These are phyloP conservation scores for Pichia sp. DNA, from an alignment of 1,139 yeast species.

Conservation along the genomic window DNA sequence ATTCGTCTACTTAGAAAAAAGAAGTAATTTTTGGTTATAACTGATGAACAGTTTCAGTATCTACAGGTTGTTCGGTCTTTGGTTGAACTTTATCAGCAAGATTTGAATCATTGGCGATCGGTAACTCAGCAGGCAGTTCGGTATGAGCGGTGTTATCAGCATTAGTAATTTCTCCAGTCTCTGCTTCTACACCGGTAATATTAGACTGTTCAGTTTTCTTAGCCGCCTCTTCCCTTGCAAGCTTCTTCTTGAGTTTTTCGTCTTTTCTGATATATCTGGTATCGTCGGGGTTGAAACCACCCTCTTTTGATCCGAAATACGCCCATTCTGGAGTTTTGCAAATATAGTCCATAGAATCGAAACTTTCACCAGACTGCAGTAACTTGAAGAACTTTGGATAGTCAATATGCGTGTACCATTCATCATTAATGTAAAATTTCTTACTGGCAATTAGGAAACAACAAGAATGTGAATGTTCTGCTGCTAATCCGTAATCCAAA, in stretches of 20 bases:
- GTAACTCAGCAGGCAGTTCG: no score
- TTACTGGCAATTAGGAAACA: conserved; percentile 78
- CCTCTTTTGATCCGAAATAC: conserved; percentile 73
- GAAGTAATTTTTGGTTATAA: no score
- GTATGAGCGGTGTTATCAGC: no score
- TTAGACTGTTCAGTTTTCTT: neutral
- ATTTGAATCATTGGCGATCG: no score
- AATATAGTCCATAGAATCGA: conserved; percentile 74
- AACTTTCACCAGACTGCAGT: conserved; percentile 53
- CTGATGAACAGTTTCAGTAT: no score
- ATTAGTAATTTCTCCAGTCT: no score
- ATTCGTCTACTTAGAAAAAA: no score
- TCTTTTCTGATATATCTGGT: conserved; percentile 61
- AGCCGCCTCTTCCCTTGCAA: conserved; percentile 30
- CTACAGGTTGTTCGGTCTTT: no score
- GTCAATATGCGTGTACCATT: conserved; percentile 88
- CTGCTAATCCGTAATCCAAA: conserved; percentile 71
- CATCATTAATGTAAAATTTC: conserved; percentile 58
- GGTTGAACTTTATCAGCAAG: no score
- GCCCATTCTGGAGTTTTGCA: conserved; percentile 89
- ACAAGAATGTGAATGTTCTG: conserved; percentile 94
- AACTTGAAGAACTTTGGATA: conserved; percentile 70
- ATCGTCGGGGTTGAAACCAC: conserved; percentile 88
- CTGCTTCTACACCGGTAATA: neutral
- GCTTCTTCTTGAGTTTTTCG: conserved; percentile 43